Evolutionary conservation across 805 yeast genomes (phyloP).

Genomic region (Torulaspora delbrueckii): DNA sequence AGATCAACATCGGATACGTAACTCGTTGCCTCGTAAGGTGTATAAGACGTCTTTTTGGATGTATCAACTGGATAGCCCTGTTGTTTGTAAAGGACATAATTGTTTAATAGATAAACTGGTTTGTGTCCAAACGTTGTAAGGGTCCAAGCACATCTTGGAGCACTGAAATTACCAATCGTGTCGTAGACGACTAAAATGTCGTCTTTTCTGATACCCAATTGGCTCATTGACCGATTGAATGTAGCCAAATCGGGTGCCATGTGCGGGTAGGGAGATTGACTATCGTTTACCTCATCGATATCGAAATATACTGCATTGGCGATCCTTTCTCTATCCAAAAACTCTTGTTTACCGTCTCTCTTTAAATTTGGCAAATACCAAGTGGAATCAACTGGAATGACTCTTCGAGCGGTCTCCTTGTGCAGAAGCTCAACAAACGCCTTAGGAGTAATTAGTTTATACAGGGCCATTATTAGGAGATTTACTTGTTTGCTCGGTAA

Average conservation of each 20-base stretch:
- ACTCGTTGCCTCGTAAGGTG: conserved; percentile 22
- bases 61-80: conserved; percentile 45
- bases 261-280: conserved; percentile 68
- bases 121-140: conserved; percentile 74
- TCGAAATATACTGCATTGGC: conserved; percentile 71
- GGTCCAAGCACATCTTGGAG: conserved; percentile 93
- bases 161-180: conserved; percentile 74
- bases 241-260: conserved; percentile 68
- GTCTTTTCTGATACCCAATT: conserved; percentile 50
- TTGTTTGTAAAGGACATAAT: conserved; percentile 50
- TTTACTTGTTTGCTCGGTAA: neutral
- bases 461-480: conserved; percentile 19
- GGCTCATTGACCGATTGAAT: conserved; percentile 50
- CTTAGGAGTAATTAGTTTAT: conserved; percentile 30
- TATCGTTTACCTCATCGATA: conserved; percentile 63
- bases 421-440: conserved; percentile 21
- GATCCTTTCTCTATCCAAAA: conserved; percentile 51
- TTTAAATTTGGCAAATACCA: conserved; percentile 87
- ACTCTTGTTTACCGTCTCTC: conserved; percentile 53
- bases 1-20: conserved; percentile 38
- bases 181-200: conserved; percentile 81
- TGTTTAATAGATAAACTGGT: conserved; percentile 64
- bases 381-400: conserved; percentile 74
- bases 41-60: conserved; percentile 14
- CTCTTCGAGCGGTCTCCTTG: conserved; percentile 27